phyloP scores from a whole-genome alignment of 495 filamentous ascomycete species.

The Aspergillus sparsus region DNA sequence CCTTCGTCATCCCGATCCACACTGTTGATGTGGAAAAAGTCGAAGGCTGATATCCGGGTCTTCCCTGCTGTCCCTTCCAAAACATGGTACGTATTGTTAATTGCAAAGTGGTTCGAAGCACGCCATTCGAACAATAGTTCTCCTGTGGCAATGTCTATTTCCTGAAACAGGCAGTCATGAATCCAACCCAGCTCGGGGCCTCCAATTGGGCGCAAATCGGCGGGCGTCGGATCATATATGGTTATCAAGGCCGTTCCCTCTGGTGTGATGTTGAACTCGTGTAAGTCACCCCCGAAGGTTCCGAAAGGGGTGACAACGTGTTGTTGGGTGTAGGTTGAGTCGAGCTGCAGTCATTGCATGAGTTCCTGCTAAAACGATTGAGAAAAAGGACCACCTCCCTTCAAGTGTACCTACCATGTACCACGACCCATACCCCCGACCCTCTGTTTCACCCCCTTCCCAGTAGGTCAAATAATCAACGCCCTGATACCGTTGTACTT shows the following conservation, averaged over 20 bases:
- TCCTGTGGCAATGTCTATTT: slow-evolving; percentile 37
- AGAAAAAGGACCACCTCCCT: not conserved
- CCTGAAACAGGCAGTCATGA: slow-evolving; percentile 39
- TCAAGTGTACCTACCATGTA: slow-evolving; percentile 42
- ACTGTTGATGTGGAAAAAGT: slow-evolving; percentile 59
- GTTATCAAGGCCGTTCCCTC: slow-evolving; percentile 27
- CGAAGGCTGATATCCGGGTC: slow-evolving; percentile 31
- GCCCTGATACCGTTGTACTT: slow-evolving; percentile 46
- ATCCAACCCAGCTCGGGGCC: slow-evolving; percentile 34
- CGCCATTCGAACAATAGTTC: slow-evolving; percentile 43
- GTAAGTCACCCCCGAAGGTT: slow-evolving; percentile 31
- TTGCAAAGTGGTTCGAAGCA: slow-evolving; percentile 30
- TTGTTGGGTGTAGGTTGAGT: slow-evolving; percentile 44
- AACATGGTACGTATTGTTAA: slow-evolving; percentile 27
- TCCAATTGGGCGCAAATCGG: slow-evolving; percentile 25
- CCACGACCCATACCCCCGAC: slow-evolving; percentile 51
- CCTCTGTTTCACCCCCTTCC: slow-evolving; percentile 52
- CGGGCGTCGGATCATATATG: slow-evolving; percentile 24
- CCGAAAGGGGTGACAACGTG: slow-evolving; percentile 40
- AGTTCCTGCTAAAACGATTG: not conserved
- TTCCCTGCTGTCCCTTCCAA: slow-evolving; percentile 14
- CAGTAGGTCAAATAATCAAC: slow-evolving; percentile 55
- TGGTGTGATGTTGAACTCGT: slow-evolving; percentile 28
- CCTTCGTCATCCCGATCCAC: slow-evolving; percentile 52
- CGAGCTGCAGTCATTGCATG: slow-evolving; percentile 31